Base-by-base conservation (phyloP, 2,329 filamentous ascomycete species). In the Dryadomyces quercivorus region DNA sequence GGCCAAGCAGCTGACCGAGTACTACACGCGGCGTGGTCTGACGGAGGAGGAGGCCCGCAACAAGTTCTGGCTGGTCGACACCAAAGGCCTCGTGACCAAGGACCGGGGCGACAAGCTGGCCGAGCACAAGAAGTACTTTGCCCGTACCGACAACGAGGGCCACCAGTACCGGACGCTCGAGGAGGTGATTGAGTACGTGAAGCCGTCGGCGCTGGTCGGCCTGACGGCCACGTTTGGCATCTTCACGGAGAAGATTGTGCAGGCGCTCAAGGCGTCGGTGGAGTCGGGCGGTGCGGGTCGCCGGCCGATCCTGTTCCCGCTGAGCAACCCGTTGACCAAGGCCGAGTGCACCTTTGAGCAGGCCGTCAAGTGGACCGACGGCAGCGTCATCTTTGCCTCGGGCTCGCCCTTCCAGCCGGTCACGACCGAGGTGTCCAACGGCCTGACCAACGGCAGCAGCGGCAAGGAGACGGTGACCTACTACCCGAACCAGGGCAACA, bases 61-160 rank as follows among this genome's bases (percentile, higher is more conserved):
- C 66, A 93, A 93, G 76, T 97, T 98, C 80, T 97, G 86, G 82
- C 87, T 98, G 50, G 91, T 97, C 57, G 93, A 97, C 74, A 95
- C 90, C 65, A 92, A 93, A 75, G 93, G 93, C 63, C 84, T 98
- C 21, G 92, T 98, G 52, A 95, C 93, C 59, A 78, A 79, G 58
- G 92, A 98, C 73, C 88, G 93, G 57, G 92, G 92, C 54, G 93
- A 97, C 75, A 88, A 85, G 69, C 83, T 98, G 44, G 90, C 92
- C 42, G 86, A 95, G 63, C 93, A 98, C 72, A 88, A 88, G 72
- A 81, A 84, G 71, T 82, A 85, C 69, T 85, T 85, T 63, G 80
- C 82, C 36, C 77, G 82, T 52, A 70, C 69, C 16, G 81, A 85
- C 67, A 85, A 84, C 69, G 74, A 77, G 55, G 81, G 80, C 58